Evolutionary conservation across 192 early-diverging fungal species (phyloP), one percentile per base, ranked within the genome.

Genomic region (Entomortierella parvispora): DNA sequence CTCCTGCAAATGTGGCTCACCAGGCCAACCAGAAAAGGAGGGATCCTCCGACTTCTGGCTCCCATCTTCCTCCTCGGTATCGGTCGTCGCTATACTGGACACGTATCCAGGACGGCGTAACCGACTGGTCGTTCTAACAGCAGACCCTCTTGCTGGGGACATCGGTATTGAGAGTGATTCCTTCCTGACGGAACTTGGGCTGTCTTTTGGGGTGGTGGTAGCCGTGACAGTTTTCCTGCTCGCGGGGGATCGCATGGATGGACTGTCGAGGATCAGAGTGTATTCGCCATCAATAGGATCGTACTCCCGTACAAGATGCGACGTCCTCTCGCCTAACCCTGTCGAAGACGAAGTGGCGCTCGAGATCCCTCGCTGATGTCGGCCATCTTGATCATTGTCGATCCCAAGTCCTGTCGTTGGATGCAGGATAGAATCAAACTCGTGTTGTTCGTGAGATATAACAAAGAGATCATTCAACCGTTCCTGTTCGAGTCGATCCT

Each of bases 231-330:
- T 58, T 15, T 57, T 61, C 52, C 58, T 50, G 11, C 65, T 76
- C 17, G 48, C 33, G 7, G 25, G 47, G 6, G 71, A 76, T 33
- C 33, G 61, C 1, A 58, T 61, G 2, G 71, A 62, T 2, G 64
- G 42, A 15, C 58, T 61, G 20, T 77, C 74, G 29, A 77, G 37
- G 23, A 77, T 40, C 14, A 77, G 61, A 23, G 66, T 64, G 43
- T 77, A 77, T 11, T 68, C 74, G 0, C 74, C 74, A 17, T 77
- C 74, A n/a, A 77, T 64, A 5, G 74, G 74, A 28, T 77, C 74
- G 37, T 77, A 77, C 25, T 77, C 74, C 7, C 74, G 53, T 7
- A 64, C 44, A 14, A 77, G 34, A 0, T 53, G 48, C 18, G 72
- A 63, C 2, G 51, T 60, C 12, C 57, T 54, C 14, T 55, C 48